Percentiles rank a stretch among this genome's conserved stretches.
These are phyloP conservation scores for Chenopodium formosanum DNA, from an alignment of 148 eudicot genomes.

Conservation along the genomic window DNA sequence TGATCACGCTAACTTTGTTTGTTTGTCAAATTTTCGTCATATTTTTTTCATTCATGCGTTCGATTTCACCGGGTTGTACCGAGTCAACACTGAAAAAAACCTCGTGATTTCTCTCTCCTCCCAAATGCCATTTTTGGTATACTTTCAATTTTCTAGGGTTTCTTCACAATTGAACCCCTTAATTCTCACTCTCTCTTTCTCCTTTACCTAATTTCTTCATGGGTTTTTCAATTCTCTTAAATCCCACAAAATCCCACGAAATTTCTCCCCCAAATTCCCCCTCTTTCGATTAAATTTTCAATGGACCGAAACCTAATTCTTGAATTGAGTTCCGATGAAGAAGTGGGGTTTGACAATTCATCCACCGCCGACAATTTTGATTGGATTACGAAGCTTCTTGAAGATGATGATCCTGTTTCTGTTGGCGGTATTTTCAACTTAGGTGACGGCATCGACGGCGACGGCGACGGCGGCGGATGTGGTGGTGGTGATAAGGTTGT, in stretches of 20 bases:
- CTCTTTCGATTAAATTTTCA: not conserved
- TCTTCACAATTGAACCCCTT: not conserved
- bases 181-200: constrained; percentile 11
- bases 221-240: not conserved
- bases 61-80: not conserved
- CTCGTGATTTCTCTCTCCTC: not conserved
- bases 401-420: not conserved
- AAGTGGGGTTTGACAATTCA: constrained; percentile 38
- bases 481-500: not conserved
- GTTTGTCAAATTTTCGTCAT: not conserved
- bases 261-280: not conserved
- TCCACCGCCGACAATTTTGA: constrained; percentile 38
- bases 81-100: constrained; percentile 5
- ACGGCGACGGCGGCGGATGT: not conserved
- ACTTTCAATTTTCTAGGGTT: not conserved
- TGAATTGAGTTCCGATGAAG: constrained; percentile 78
- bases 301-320: constrained; percentile 31
- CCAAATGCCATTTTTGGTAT: not conserved
- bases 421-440: not conserved
- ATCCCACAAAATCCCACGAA: not conserved
- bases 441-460: not conserved
- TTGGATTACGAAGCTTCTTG: constrained; percentile 48
- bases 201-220: not conserved
- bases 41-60: not conserved
- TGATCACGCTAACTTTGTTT: not conserved